Evolutionary conservation across 2,329 filamentous ascomycete species (phyloP), one percentile per base, ranked within the genome.

Genomic region (Trichophyton simii): DNA sequence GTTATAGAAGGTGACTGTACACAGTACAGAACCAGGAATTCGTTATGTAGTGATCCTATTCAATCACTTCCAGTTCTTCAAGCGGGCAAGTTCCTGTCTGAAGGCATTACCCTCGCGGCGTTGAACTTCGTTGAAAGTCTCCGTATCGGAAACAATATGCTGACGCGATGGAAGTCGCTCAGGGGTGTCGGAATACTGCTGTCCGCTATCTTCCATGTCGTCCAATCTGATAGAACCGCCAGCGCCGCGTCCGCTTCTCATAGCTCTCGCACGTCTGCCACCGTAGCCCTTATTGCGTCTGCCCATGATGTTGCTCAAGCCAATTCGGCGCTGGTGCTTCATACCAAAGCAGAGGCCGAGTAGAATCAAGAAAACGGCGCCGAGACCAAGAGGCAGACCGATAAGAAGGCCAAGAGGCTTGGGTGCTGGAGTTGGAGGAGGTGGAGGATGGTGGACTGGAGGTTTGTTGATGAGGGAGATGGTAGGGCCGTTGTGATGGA

Each of bases 271-370:
- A 63, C 75, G 73, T 8, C 70, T 67, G 9, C 67, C 66, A 1
- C 70, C 73, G 60, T 77, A 76, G 2, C 75, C 75, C 59, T 66
- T 71, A n/a, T 63, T 65, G 55, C 70, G 66, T 15, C 71, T 65
- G 13, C 70, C 69, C 71, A 72, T 74, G 62, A 74, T 63, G 54
- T 69, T 73, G 5, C 70, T 72, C 1, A 75, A 57, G 3, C 71
- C 72, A 62, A 75, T 73, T 38, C 63, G 67, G 50, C 76, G 71
- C 25, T 72, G 71, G 59, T 74, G 71, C 11, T 72, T 67, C 74
- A 78, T 77, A 11, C 76, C 72, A 61, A 76, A 72, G 44, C 66
- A 75, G 18, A 77, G 63, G 2, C 71, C 73, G n/a, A 69, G 62
- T 13, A 74, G 65, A 38, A 77, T 70, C 15, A 73, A 38, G 15